phyloP scores from a whole-genome alignment of 352 stramenopile genomes.

The Aphanomyces cochlioides region DNA sequence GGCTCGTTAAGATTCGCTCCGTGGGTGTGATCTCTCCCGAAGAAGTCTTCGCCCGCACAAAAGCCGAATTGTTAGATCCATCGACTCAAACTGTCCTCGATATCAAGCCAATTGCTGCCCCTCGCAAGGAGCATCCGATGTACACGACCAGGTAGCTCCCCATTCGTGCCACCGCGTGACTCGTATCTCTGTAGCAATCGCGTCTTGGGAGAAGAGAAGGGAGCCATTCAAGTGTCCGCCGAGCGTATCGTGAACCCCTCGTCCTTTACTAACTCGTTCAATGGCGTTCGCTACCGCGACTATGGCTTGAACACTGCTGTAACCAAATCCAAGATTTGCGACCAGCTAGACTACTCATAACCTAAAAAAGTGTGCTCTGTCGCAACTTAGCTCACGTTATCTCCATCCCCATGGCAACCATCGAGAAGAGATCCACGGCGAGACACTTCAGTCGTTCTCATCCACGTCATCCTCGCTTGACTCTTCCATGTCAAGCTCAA shows the following conservation, averaged over 20 bases:
- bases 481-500: too few species aligned
- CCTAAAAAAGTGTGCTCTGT: not conserved
- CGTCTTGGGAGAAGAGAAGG: slow-evolving; percentile 70
- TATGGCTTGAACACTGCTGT: slow-evolving; percentile 77
- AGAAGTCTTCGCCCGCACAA: slow-evolving; percentile 51
- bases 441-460: too few species aligned
- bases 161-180: not conserved
- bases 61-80: slow-evolving; percentile 48
- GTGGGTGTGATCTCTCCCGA: slow-evolving; percentile 31
- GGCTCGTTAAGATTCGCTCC: slow-evolving; percentile 47
- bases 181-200: slow-evolving; percentile 37
- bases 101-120: slow-evolving; percentile 56
- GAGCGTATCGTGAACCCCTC: slow-evolving; percentile 62
- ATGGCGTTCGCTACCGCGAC: slow-evolving; percentile 79
- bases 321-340: slow-evolving; percentile 75
- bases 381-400: too few species aligned
- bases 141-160: slow-evolving; percentile 58
- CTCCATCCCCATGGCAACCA: too few species aligned
- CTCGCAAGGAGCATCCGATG: slow-evolving; percentile 57
- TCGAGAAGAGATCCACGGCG: too few species aligned
- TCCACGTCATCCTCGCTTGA: too few species aligned
- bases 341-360: slow-evolving; percentile 65
- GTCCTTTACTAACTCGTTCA: slow-evolving; percentile 80
- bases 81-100: slow-evolving; percentile 51
- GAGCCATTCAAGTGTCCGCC: slow-evolving; percentile 63